phyloP scores from a whole-genome alignment of 371 early-diverging fungal genomes.

The Entomophthora muscae region DNA sequence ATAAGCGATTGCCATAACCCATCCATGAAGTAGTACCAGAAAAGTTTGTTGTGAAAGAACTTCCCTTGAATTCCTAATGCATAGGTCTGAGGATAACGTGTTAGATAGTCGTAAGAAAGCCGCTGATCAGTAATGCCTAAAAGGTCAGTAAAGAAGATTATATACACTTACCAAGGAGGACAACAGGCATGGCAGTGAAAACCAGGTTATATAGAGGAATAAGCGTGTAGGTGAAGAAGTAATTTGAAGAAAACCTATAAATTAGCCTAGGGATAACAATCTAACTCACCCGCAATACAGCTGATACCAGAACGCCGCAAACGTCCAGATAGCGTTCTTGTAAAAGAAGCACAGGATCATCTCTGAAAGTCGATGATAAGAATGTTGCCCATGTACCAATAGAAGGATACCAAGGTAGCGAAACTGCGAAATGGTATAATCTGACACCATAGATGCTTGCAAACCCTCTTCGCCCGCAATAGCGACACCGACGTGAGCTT shows the following conservation, averaged over 20 bases:
- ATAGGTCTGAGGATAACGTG: slow-evolving; percentile 45
- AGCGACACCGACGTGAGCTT: slow-evolving; percentile 89
- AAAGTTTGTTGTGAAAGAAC: slow-evolving; percentile 34
- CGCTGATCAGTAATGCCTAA: slow-evolving; percentile 39
- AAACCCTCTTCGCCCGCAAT: slow-evolving; percentile 85
- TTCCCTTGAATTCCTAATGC: slow-evolving; percentile 34
- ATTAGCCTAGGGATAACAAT: neutral
- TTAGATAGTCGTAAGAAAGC: slow-evolving; percentile 28
- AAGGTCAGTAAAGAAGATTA: slow-evolving; percentile 8
- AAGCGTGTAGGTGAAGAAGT: slow-evolving; percentile 75
- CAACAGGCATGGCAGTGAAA: slow-evolving; percentile 51
- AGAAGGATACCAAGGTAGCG: slow-evolving; percentile 63
- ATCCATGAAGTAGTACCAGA: slow-evolving; percentile 43
- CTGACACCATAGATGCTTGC: slow-evolving; percentile 79
- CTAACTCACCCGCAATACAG: slow-evolving; percentile 48
- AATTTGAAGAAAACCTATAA: slow-evolving; percentile 50
- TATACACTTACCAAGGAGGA: slow-evolving; percentile 26
- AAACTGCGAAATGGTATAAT: slow-evolving; percentile 84
- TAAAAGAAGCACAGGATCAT: slow-evolving; percentile 83
- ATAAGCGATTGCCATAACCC: slow-evolving; percentile 52
- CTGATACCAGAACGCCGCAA: slow-evolving; percentile 66
- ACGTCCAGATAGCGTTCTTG: slow-evolving; percentile 82
- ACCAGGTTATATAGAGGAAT: slow-evolving; percentile 65
- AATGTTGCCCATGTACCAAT: slow-evolving; percentile 76
- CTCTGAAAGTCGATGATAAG: slow-evolving; percentile 72